A percentile compares a stretch with the other conserved stretches of the same genome.
phyloP scores from a whole-genome alignment of 306 rosid genomes.

The Benincasa hispida region DNA sequence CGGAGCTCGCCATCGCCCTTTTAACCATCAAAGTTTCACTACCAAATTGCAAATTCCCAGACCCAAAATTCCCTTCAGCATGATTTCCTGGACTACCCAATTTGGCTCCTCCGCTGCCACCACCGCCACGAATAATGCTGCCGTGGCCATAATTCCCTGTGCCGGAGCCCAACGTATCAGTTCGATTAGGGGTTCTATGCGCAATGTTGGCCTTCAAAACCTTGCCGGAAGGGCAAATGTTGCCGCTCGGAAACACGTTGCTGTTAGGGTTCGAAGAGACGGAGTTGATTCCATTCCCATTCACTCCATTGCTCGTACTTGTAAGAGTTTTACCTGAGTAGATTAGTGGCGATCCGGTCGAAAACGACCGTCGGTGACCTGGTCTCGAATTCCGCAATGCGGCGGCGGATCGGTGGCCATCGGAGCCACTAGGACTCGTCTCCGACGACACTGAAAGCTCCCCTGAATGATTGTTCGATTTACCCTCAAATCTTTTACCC shows the following conservation, averaged over 20 bases:
- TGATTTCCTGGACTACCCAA: slow-evolving; percentile 9
- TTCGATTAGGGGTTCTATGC: slow-evolving; percentile 30
- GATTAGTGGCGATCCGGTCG: slow-evolving; percentile 71
- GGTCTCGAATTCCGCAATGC: slow-evolving; percentile 26
- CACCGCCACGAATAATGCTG: slow-evolving; percentile 55
- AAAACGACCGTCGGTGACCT: slow-evolving; percentile 68
- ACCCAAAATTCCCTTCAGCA: slow-evolving; percentile 12
- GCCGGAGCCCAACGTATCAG: slow-evolving; percentile 69
- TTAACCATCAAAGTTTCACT: slow-evolving; percentile 20
- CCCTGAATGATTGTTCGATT: slow-evolving; percentile 32
- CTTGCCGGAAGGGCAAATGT: slow-evolving; percentile 65
- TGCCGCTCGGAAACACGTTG: slow-evolving; percentile 45
- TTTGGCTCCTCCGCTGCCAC: slow-evolving; percentile 30
- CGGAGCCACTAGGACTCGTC: slow-evolving; percentile 24
- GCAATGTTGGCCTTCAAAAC: slow-evolving; percentile 33
- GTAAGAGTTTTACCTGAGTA: slow-evolving; percentile 44
- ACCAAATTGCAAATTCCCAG: slow-evolving; percentile 11
- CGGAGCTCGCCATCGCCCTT: slow-evolving; percentile 27
- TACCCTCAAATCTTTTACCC: slow-evolving; percentile 32
- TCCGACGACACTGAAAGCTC: slow-evolving; percentile 33
- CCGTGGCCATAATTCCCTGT: slow-evolving; percentile 78
- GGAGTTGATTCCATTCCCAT: slow-evolving; percentile 18
- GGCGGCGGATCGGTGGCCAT: slow-evolving; percentile 33
- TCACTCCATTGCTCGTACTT: slow-evolving; percentile 10
- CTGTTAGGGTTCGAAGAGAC: slow-evolving; percentile 17